Evolutionary conservation across 1,284 basidiomycete genomes (phyloP).

Genomic region (Papiliotrema terrestris): DNA sequence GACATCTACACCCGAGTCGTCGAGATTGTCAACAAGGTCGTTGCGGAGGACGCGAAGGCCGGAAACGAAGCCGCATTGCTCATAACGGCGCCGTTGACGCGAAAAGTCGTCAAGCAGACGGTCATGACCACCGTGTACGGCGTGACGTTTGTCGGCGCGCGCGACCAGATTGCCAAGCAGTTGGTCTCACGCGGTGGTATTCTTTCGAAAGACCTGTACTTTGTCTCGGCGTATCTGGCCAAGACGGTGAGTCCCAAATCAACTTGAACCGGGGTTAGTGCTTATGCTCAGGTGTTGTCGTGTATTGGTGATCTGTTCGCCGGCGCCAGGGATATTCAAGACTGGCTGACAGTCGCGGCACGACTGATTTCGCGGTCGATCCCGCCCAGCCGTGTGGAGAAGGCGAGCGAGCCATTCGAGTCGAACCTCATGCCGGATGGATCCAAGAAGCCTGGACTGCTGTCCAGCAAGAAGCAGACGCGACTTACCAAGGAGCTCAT

Average conservation of each 20-base stretch:
- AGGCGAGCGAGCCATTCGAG: constrained; percentile 42
- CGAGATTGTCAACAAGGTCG: constrained; percentile 55
- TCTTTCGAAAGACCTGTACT: constrained; percentile 68
- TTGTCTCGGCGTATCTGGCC: constrained; percentile 76
- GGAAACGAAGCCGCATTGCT: constrained; percentile 61
- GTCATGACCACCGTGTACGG: constrained; percentile 99
- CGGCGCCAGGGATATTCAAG: constrained; percentile 87
- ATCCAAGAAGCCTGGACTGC: not conserved
- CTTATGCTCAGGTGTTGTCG: constrained; percentile 57
- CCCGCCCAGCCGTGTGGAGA: constrained; percentile 66
- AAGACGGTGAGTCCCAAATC: constrained; percentile 54
- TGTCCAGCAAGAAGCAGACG: not conserved
- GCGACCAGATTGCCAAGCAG: constrained; percentile 91
- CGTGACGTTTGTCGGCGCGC: constrained; percentile 91
- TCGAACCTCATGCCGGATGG: not conserved
- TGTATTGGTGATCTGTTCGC: constrained; percentile 91
- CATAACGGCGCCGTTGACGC: constrained; percentile 73
- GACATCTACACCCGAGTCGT: constrained; percentile 98
- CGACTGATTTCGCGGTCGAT: constrained; percentile 85
- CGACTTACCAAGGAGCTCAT: constrained; percentile 81
- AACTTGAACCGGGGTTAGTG: not conserved
- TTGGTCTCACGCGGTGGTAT: constrained; percentile 74
- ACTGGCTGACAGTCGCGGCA: constrained; percentile 81
- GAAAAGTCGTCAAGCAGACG: constrained; percentile 98
- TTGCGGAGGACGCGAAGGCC: constrained; percentile 52